Percentiles rank a stretch among this genome's conserved stretches.
Evolutionary conservation across 257 asterid genomes (phyloP).

Genomic region (Salvia splendens): DNA sequence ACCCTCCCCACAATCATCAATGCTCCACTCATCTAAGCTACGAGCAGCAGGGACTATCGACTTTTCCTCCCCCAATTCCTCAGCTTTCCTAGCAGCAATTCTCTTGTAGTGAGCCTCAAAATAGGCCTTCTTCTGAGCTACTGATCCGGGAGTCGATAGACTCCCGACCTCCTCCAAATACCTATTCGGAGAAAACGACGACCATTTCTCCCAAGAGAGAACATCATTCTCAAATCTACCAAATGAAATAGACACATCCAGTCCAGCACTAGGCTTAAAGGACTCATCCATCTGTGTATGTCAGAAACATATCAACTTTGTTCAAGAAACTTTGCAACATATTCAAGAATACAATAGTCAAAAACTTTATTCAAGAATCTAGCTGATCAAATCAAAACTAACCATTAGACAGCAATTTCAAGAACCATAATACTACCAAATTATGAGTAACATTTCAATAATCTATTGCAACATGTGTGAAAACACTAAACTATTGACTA

Average conservation of each 20-base stretch:
- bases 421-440: background rate
- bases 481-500: constrained; percentile 9
- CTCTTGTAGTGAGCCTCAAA: constrained; percentile 91
- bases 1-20: constrained; percentile 25
- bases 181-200: constrained; percentile 83
- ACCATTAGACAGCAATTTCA: too few relatives aligned
- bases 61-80: constrained; percentile 59
- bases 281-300: constrained; percentile 74
- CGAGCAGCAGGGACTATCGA: constrained; percentile 31
- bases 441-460: constrained; percentile 21
- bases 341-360: background rate
- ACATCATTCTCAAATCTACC: constrained; percentile 83
- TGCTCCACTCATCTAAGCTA: constrained; percentile 36
- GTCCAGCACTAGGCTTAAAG: constrained; percentile 44
- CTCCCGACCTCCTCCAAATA: constrained; percentile 86
- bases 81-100: constrained; percentile 74
- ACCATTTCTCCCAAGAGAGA: constrained; percentile 96
- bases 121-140: constrained; percentile 88
- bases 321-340: constrained; percentile 14
- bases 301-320: constrained; percentile 26
- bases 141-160: constrained; percentile 89
- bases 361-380: constrained; percentile 8
- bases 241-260: constrained; percentile 86
- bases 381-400: background rate
- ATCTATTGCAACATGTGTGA: background rate